Evolutionary conservation across 2,329 filamentous ascomycete species (phyloP).

Genomic region (Aureobasidium vineae): DNA sequence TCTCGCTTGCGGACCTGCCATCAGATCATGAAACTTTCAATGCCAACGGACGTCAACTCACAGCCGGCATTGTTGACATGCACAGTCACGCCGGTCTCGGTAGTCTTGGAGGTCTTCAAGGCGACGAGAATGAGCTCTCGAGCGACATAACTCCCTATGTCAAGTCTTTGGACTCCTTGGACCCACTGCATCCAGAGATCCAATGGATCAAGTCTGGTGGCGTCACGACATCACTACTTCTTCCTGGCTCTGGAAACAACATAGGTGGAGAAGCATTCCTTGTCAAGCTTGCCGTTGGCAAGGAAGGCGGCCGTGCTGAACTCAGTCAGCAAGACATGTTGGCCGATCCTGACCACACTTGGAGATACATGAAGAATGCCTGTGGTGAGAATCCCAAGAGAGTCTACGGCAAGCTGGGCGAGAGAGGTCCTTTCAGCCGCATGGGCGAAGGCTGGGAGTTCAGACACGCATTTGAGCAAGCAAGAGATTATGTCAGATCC

Average conservation of each 20-base stretch:
- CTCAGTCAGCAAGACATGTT: slow-evolving; percentile 63
- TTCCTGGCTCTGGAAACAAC: slow-evolving; percentile 70
- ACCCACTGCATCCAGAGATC: slow-evolving; percentile 63
- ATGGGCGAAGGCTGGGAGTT: slow-evolving; percentile 70
- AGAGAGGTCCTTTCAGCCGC: slow-evolving; percentile 57
- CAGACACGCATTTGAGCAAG: slow-evolving; percentile 65
- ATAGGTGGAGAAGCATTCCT: slow-evolving; percentile 69
- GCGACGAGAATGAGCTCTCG: slow-evolving; percentile 64
- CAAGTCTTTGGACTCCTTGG: slow-evolving; percentile 63
- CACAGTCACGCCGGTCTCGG: slow-evolving; percentile 65
- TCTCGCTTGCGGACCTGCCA: slow-evolving; percentile 47
- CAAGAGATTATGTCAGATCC: slow-evolving; percentile 54
- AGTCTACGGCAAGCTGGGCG: slow-evolving; percentile 57
- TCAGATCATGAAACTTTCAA: slow-evolving; percentile 55
- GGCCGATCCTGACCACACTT: slow-evolving; percentile 62
- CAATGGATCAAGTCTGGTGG: slow-evolving; percentile 70
- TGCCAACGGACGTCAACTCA: slow-evolving; percentile 60
- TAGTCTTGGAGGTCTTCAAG: slow-evolving; percentile 55
- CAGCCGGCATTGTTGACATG: slow-evolving; percentile 69
- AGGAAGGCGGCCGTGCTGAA: slow-evolving; percentile 59
- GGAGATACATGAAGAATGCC: slow-evolving; percentile 75
- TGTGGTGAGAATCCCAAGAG: slow-evolving; percentile 69
- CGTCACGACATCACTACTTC: slow-evolving; percentile 65
- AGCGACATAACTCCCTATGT: slow-evolving; percentile 66
- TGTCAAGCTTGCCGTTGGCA: slow-evolving; percentile 66